phyloP scores from a whole-genome alignment of 2,329 filamentous ascomycete species.

The Dactylonectria estremocensis region DNA sequence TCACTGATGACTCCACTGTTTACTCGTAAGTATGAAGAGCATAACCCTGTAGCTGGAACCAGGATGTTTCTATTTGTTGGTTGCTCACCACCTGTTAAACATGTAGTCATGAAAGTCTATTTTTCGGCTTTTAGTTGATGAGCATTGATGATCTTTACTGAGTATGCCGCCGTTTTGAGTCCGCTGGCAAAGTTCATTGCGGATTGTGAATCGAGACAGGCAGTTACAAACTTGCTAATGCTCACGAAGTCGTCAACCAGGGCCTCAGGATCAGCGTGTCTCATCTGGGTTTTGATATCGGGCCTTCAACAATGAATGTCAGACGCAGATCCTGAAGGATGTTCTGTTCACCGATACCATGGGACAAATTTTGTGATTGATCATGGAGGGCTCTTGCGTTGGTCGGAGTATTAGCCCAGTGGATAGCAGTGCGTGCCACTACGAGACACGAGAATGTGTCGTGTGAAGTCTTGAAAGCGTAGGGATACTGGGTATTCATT shows the following conservation, averaged over 20 bases:
- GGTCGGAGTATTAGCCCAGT: too few relatives aligned
- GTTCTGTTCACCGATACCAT: not conserved
- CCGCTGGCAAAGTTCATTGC: not conserved
- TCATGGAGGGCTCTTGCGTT: too few relatives aligned
- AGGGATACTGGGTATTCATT: too few relatives aligned
- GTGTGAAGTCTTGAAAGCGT: too few relatives aligned
- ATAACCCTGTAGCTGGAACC: not conserved
- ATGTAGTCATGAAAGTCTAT: not conserved
- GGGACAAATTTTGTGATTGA: too few relatives aligned
- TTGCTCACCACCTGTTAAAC: not conserved
- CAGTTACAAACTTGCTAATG: not conserved
- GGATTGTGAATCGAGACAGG: not conserved
- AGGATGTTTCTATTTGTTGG: not conserved
- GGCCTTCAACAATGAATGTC: not conserved
- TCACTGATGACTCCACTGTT: not conserved
- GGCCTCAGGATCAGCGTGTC: not conserved
- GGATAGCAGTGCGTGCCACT: too few relatives aligned
- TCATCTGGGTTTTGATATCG: not conserved
- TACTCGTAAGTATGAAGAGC: not conserved
- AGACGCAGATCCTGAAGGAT: too few relatives aligned
- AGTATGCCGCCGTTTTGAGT: not conserved
- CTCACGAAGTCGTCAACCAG: not conserved
- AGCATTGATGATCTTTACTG: not conserved
- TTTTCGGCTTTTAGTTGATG: too few relatives aligned
- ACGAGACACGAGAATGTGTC: too few relatives aligned